phyloP scores from a whole-genome alignment of 441 rosid species.

The Daphne laureola region DNA sequence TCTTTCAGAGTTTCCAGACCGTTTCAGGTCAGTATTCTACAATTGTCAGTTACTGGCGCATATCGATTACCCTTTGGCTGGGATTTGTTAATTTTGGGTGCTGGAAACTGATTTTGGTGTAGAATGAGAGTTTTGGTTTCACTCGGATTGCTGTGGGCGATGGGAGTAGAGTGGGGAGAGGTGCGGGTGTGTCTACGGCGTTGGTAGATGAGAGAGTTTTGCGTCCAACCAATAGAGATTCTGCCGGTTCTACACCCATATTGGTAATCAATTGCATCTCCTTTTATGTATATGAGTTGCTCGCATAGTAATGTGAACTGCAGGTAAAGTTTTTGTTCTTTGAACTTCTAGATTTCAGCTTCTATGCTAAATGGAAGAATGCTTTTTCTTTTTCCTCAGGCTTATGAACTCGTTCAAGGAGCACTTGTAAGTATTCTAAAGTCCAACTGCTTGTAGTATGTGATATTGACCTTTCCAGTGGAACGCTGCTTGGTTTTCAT shows the following conservation, averaged over 20 bases:
- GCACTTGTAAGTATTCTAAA: constrained; percentile 51
- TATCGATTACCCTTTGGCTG: neutral
- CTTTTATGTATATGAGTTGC: too few relatives aligned
- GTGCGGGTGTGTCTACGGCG: constrained; percentile 39
- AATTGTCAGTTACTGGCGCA: neutral
- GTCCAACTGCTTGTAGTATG: neutral
- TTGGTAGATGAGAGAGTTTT: constrained; percentile 65
- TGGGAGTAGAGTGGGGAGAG: constrained; percentile 19
- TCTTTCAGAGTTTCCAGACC: constrained; percentile 22
- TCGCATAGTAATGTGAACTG: neutral
- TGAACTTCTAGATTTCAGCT: too few relatives aligned
- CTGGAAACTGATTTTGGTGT: neutral
- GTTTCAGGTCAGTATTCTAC: constrained; percentile 30
- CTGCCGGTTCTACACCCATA: constrained; percentile 38
- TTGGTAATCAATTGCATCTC: constrained; percentile 35
- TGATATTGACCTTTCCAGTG: too few relatives aligned
- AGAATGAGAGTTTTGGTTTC: constrained; percentile 31
- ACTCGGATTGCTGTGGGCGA: constrained; percentile 23
- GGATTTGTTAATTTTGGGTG: neutral
- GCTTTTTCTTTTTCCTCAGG: constrained; percentile 40
- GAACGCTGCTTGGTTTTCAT: too few relatives aligned
- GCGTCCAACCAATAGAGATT: constrained; percentile 19
- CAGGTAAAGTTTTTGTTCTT: too few relatives aligned
- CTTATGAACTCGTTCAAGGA: constrained; percentile 90
- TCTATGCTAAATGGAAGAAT: constrained; percentile 2